Percentiles rank a stretch among this genome's conserved stretches.
Evolutionary conservation across 2,329 filamentous ascomycete genomes (phyloP).

Genomic region (Aureobasidium musti): DNA sequence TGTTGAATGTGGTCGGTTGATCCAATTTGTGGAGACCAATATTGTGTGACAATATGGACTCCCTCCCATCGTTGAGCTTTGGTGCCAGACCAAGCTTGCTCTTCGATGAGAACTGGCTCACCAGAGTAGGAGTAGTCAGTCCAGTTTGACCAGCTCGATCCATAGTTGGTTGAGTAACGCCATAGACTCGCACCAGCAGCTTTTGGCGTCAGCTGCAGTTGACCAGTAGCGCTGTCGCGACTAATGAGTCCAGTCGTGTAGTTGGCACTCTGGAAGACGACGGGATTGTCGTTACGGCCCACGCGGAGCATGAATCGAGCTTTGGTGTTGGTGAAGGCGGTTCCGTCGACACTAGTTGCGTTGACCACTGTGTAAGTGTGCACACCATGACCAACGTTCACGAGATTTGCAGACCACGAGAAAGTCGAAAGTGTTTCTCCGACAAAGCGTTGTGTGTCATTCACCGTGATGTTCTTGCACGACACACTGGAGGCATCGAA

Average conservation of each 20-base stretch:
- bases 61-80: conserved; percentile 59
- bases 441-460: conserved; percentile 44
- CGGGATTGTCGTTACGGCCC: conserved; percentile 59
- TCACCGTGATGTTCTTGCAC: conserved; percentile 48
- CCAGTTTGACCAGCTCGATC: conserved; percentile 62
- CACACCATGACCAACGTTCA: conserved; percentile 61
- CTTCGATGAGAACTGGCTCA: conserved; percentile 51
- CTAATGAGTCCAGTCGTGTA: conserved; percentile 58
- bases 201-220: conserved; percentile 56
- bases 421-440: conserved; percentile 57
- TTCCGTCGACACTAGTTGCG: conserved; percentile 48
- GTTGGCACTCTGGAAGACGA: conserved; percentile 61
- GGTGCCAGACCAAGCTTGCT: conserved; percentile 61
- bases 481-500: conserved; percentile 50
- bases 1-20: conserved; percentile 64
- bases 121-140: conserved; percentile 51
- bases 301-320: conserved; percentile 65
- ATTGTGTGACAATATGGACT: conserved; percentile 64
- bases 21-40: conserved; percentile 62
- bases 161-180: conserved; percentile 64
- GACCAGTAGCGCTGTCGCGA: conserved; percentile 41
- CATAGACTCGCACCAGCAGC: conserved; percentile 64
- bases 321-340: conserved; percentile 50
- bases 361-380: conserved; percentile 61
- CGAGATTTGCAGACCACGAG: conserved; percentile 56